Evolutionary conservation across 345 rosid genomes (phyloP), one percentile per base, ranked within the genome.

Genomic region (Pugionium cornutum): DNA sequence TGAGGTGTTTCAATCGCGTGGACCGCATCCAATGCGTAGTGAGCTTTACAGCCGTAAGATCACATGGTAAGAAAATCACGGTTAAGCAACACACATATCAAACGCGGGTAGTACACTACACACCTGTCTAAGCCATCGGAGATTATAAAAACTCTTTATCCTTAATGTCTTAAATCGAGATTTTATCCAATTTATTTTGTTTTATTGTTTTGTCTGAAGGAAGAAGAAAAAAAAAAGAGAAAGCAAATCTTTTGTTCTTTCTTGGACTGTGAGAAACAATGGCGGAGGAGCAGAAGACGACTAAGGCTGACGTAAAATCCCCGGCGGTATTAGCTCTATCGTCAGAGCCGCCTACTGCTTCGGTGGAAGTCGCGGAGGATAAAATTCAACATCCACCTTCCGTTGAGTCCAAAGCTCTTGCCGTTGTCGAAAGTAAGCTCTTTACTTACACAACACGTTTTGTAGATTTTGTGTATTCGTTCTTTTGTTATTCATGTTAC

Each of bases 341-440:
- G 55, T 73, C 67, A 32, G 78, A 63, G 39, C 46, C 67, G 29
- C 29, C 79, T 61, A 69, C 75, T 69, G 47, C 74, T 9, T 69
- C 78, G 18, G 74, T 54, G 41, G 41, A 37, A 37, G 41, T 37
- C 0, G 70, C 66, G 36, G 77, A 75, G 65, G 79, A 78, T 70
- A 89, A 81, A 46, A 32, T 76, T 6, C 45, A 47, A 0, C 39
- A 31, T 52, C 84, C 73, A 44, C 76, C 80, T 68, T 67, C 78
- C 34, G 89, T 54, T 4, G 87, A 82, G 28, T 71, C 86, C 58
- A 83, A 86, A 76, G 84, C 96, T 66, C 87, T 83, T 10, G 83
- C 69, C 33, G 73, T 78, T 32, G 83, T 78, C 5, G 94, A 81
- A 36, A 82, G 97, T 91, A 86, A 72, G 66, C 46, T 70, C 11